Evolutionary conservation across 1,284 basidiomycete genomes (phyloP).

Genomic region (Dichomitus squalens): DNA sequence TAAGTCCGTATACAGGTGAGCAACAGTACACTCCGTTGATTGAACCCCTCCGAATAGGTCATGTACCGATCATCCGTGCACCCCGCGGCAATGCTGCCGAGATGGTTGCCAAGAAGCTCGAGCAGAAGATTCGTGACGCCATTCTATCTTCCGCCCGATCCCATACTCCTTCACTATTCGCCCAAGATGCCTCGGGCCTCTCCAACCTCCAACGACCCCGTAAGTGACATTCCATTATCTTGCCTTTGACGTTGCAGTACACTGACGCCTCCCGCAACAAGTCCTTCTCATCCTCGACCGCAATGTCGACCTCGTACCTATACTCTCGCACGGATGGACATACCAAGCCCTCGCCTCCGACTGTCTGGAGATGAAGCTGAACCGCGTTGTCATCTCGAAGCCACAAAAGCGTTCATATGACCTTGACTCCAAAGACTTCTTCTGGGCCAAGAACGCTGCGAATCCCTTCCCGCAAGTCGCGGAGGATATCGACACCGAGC

Average conservation of each 20-base stretch:
- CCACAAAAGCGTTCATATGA: conserved; percentile 91
- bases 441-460: conserved; percentile 96
- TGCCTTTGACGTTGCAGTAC: not conserved
- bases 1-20: conserved; percentile 35
- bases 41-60: conserved; percentile 51
- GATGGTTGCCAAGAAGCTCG: conserved; percentile 96
- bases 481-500: conserved; percentile 93
- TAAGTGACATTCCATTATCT: conserved; percentile 42
- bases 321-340: conserved; percentile 98
- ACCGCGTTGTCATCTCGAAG: conserved; percentile 82
- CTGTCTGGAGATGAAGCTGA: conserved; percentile 96
- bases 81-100: conserved; percentile 97
- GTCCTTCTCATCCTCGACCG: conserved; percentile 94
- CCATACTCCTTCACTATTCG: conserved; percentile 60
- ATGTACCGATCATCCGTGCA: conserved; percentile 93
- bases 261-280: conserved; percentile 33
- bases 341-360: conserved; percentile 99
- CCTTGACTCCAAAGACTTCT: conserved; percentile 97
- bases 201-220: conserved; percentile 83
- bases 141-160: conserved; percentile 80
- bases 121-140: conserved; percentile 91
- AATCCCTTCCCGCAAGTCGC: conserved; percentile 99
- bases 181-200: conserved; percentile 70
- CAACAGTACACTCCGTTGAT: not conserved
- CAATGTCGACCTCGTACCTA: conserved; percentile 94